Base-by-base conservation (phyloP, 2,329 filamentous ascomycete species). In the Alternaria gansuensis region DNA sequence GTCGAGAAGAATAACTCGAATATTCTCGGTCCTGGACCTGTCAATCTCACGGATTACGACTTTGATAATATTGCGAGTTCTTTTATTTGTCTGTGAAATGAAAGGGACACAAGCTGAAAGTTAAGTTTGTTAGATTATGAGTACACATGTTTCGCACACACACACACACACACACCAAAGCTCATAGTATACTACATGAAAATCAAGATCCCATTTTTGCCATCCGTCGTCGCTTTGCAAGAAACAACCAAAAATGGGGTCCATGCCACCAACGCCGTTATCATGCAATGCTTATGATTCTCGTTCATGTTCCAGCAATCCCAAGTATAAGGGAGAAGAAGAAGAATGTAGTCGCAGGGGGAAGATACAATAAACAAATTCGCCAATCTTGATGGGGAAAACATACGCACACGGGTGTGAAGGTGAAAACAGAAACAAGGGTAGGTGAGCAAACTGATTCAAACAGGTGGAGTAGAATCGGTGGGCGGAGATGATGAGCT, bases 1-100 rank as follows among this genome's bases (percentile, higher is more conserved):
- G 52, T 70, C 24, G 60, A 65, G 54, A 68, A 70, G 62, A 68
- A 68, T 43, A 67, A 68, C 41, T 63, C 60, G 1, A 57, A 65
- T 28, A 49, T 65, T 3, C 44, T 67, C 11, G 66, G 68, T 6
- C 68, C 66, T 3, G 67, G 66, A 3, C 48, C 58, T 23, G 66
- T 69, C 33, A 67, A 69, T 46, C 54, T 68, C 13, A 62, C 60
- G 13, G 62, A 69, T 52, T 40, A 64, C n/a, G 24, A 44, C 4
- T 71, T 69, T 44, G 68, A 71, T 24, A 56, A 57, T 4, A 41
- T 54, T 8, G 40, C 63, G 8, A 52, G 49, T 34, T 50, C 58
- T 3, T 51, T 62, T 41, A 46, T 17, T 17, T 56, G 52, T 23
- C 14, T 56, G 1, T 55, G 45, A 54, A 33, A 1, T 55, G 45